A percentile compares a stretch with the other conserved stretches of the same genome.
These are phyloP conservation scores for Corrigiola litoralis DNA, from an alignment of 179 eudicot genomes.

Conservation along the genomic window DNA sequence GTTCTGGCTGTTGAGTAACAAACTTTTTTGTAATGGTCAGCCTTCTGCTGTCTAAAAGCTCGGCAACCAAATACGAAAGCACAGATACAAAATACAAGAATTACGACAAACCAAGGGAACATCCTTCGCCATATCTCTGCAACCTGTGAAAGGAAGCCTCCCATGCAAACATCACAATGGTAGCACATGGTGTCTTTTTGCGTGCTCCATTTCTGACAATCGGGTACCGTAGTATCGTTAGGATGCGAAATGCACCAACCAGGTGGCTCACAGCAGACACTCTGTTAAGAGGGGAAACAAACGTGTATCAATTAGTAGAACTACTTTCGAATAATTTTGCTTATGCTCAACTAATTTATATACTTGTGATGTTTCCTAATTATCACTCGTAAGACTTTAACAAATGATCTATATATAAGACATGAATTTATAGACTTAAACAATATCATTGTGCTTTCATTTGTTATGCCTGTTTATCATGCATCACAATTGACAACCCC, in stretches of 20 bases:
- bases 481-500: too few species aligned
- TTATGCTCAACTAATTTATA: too few species aligned
- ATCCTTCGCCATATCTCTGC: slow-evolving; percentile 12
- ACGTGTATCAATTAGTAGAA: neutral
- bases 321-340: too few species aligned
- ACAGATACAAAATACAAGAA: neutral
- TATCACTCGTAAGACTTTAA: too few species aligned
- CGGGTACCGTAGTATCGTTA: neutral
- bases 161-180: slow-evolving; percentile 18
- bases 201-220: slow-evolving; percentile 10
- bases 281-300: neutral
- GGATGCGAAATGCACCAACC: neutral
- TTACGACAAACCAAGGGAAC: slow-evolving; percentile 10
- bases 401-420: too few species aligned
- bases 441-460: too few species aligned
- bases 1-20: neutral
- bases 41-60: slow-evolving; percentile 13
- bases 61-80: slow-evolving; percentile 14
- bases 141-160: slow-evolving; percentile 14
- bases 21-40: slow-evolving; percentile 14
- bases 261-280: slow-evolving; percentile 19
- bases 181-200: slow-evolving; percentile 15
- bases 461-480: too few species aligned
- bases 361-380: too few species aligned
- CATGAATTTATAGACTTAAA: too few species aligned